Conservation (phyloP, 192 early-diverging fungal genomes). For the Endogone sp. region DNA sequence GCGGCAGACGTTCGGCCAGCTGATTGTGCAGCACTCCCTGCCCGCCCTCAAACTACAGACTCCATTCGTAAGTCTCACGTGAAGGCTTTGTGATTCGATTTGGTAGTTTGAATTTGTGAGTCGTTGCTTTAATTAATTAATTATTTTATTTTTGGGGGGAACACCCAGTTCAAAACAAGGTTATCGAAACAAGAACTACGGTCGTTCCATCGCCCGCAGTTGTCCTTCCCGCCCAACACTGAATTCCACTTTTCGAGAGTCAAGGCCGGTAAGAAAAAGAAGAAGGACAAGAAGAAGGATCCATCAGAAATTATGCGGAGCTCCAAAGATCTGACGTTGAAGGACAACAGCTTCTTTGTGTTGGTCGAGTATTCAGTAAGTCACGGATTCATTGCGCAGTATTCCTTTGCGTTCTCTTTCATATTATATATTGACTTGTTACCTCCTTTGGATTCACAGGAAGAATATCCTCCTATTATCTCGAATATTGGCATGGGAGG, state of each 20-base stretch:
- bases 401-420: neutral
- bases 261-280: constrained; percentile 65
- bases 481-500: constrained; percentile 95
- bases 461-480: constrained; percentile 93
- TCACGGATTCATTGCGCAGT: neutral
- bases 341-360: constrained; percentile 78
- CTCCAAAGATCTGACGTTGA: constrained; percentile 85
- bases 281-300: constrained; percentile 69
- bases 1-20: constrained; percentile 82
- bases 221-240: constrained; percentile 58
- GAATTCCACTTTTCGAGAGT: constrained; percentile 73
- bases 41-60: constrained; percentile 81
- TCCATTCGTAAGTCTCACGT: constrained; percentile 54
- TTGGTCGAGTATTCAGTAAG: constrained; percentile 84
- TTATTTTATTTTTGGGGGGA: neutral
- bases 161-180: constrained; percentile 75
- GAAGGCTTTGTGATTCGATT: neutral
- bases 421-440: neutral
- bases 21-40: constrained; percentile 80
- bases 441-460: constrained; percentile 31
- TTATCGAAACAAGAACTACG: constrained; percentile 77
- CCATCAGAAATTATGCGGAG: constrained; percentile 68
- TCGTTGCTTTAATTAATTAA: constrained; percentile 2
- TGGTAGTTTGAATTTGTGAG: neutral
- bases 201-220: constrained; percentile 82